These are phyloP conservation scores for Trichocladium uniseriatum DNA, from an alignment of 495 filamentous ascomycete species.

Conservation along the genomic window DNA sequence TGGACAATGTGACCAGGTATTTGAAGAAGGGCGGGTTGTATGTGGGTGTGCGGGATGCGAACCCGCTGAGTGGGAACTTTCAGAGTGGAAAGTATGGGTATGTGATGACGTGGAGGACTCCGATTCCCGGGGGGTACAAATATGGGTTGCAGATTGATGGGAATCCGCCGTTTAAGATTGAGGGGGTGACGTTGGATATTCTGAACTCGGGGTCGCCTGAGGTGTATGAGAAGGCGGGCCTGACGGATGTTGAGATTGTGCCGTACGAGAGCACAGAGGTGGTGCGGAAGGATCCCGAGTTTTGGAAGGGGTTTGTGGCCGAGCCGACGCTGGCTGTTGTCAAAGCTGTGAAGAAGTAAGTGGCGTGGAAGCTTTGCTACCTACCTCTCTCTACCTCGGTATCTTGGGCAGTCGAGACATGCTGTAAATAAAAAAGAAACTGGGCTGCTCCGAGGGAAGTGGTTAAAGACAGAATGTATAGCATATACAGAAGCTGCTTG, in stretches of 20 bases:
- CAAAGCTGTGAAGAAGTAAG: background rate
- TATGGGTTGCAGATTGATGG: slow-evolving; percentile 2
- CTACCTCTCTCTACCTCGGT: no score
- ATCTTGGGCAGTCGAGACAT: no score
- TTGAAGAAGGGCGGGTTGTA: slow-evolving; percentile 26
- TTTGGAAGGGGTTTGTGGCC: slow-evolving; percentile 21
- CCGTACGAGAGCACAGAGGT: slow-evolving; percentile 12
- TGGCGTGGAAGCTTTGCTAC: no score
- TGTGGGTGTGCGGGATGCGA: slow-evolving; percentile 13
- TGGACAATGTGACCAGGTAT: slow-evolving; percentile 16
- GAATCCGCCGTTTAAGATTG: slow-evolving; percentile 13
- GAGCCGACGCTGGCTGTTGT: slow-evolving; percentile 16
- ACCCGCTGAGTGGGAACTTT: slow-evolving; percentile 5
- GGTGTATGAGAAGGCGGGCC: slow-evolving; percentile 7
- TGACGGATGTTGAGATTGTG: slow-evolving; percentile 15
- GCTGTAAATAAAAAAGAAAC: no score
- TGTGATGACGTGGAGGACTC: slow-evolving; percentile 7
- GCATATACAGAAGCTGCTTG: no score
- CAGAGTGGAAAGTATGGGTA: slow-evolving; percentile 17
- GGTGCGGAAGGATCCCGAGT: slow-evolving; percentile 17
- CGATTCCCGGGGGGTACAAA: slow-evolving; percentile 17
- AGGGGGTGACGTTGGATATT: slow-evolving; percentile 1
- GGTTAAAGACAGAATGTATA: no score
- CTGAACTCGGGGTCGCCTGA: slow-evolving; percentile 8
- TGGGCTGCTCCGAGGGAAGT: no score